Evolutionary conservation across 106 monocot species (phyloP), one percentile per base, ranked within the genome.

Genomic region (Platanthera zijinensis): DNA sequence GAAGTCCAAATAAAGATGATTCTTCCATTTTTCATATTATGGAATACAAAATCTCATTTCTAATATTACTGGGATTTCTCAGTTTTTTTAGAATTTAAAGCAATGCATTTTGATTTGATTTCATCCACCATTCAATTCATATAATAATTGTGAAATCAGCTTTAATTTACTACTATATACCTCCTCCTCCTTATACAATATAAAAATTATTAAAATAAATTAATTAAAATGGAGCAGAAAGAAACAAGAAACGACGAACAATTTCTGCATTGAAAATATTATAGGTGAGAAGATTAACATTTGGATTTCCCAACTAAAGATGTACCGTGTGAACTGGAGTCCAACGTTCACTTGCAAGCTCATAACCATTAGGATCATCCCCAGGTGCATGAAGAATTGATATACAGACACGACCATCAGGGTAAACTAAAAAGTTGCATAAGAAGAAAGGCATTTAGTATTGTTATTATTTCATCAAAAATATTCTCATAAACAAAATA

Each of bases 341-440:
- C 86, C 86, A 86, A 17, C 86, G 79, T 50, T 86, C 86, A 78
- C 86, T 86, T 83, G 86, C 86, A 77, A 86, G 86, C 47, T 86
- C 86, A 71, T 86, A 86, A 18, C 89, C 89, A 82, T 79, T 85
- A 39, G 89, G 89, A 46, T 89, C 89, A 28, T 89, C 89, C 15
- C 89, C 89, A 51, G 89, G 85, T 50, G 89, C 80, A 82, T 89
- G 89, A 59, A 89, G 89, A 77, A 89, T 89, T 39, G 89, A 89
- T 85, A 89, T 89, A 78, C 89, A 89, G 79, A 89, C 89, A 51
- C 84, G 78, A 32, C 89, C 89, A 82, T 89, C 89, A 6, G 85
- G 83, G 61, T 86, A 89, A 79, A 89, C 89, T 89, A 19, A 48
- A 46, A n/a, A 50, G n/a, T 67, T 22, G 67, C 12, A 48, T n/a